Conservation (phyloP, 371 early-diverging fungal species). For the Actinomortierella ambigua region DNA sequence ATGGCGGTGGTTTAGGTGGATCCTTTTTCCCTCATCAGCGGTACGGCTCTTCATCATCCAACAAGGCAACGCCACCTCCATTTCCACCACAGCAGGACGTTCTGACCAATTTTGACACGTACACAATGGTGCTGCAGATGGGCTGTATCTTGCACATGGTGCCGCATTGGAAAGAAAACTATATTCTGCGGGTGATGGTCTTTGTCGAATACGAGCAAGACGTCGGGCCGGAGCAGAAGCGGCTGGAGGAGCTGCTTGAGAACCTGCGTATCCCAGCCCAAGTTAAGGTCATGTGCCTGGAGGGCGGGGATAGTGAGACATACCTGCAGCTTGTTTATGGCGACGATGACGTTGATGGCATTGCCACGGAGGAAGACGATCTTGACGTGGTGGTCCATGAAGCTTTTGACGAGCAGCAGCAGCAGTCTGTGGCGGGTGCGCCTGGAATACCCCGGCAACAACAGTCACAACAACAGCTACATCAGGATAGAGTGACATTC, state of each 20-base stretch:
- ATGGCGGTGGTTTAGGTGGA: no score
- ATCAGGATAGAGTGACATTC: no score
- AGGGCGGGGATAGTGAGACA: slow-evolving; percentile 45
- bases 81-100: slow-evolving; percentile 4
- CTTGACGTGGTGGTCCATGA: neutral
- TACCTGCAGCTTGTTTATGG: slow-evolving; percentile 48
- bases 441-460: neutral
- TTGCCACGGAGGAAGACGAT: slow-evolving; percentile 7
- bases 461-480: neutral
- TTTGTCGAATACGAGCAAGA: slow-evolving; percentile 63
- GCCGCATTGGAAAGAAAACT: slow-evolving; percentile 57
- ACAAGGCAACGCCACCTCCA: neutral
- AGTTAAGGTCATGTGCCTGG: slow-evolving; percentile 56
- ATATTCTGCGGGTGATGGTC: slow-evolving; percentile 58
- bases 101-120: slow-evolving; percentile 67
- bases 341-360: slow-evolving; percentile 3
- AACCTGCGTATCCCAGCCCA: slow-evolving; percentile 62
- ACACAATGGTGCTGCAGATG: slow-evolving; percentile 73
- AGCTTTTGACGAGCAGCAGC: neutral
- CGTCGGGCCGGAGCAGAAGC: slow-evolving; percentile 53
- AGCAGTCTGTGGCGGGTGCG: neutral
- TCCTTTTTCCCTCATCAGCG: neutral
- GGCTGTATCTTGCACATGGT: slow-evolving; percentile 71
- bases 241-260: slow-evolving; percentile 53
- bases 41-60: neutral